Evolutionary conservation across 1,284 basidiomycete genomes (phyloP).

Genomic region (Puccinia sorghi): DNA sequence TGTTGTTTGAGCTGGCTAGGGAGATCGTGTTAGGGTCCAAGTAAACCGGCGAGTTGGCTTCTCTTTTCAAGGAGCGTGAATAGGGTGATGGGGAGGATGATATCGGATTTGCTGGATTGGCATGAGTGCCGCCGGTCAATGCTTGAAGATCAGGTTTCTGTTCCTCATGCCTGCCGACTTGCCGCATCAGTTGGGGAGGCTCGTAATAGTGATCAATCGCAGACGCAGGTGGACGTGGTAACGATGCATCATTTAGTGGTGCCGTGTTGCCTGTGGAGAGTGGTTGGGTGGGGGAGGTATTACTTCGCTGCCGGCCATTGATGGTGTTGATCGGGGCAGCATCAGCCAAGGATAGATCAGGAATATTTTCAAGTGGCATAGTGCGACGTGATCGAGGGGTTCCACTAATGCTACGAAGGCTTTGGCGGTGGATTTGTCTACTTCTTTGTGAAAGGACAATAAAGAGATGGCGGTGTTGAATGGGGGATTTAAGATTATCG

Average conservation of each 20-base stretch:
- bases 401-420: background rate
- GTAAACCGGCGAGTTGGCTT: slow-evolving; percentile 45
- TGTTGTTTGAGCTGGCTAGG: slow-evolving; percentile 17
- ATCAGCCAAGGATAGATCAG: background rate
- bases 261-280: background rate
- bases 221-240: background rate
- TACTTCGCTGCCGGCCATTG: slow-evolving; percentile 3
- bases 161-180: background rate
- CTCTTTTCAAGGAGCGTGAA: slow-evolving; percentile 34
- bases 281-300: slow-evolving; percentile 5
- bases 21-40: slow-evolving; percentile 23
- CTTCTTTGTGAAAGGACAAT: background rate
- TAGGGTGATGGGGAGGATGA: slow-evolving; percentile 9
- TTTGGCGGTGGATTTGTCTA: background rate
- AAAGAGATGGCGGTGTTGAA: background rate
- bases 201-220: slow-evolving; percentile 1
- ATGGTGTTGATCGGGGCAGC: slow-evolving; percentile 18
- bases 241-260: background rate
- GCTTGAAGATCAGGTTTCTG: background rate
- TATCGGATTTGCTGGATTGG: slow-evolving; percentile 13
- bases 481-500: slow-evolving; percentile 15
- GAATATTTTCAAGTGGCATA: slow-evolving; percentile 11
- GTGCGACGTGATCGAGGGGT: background rate
- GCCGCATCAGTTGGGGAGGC: background rate
- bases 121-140: background rate